These are phyloP conservation scores for Conticribra guillardii DNA, from an alignment of 108 stramenopile species.

Conservation along the genomic window DNA sequence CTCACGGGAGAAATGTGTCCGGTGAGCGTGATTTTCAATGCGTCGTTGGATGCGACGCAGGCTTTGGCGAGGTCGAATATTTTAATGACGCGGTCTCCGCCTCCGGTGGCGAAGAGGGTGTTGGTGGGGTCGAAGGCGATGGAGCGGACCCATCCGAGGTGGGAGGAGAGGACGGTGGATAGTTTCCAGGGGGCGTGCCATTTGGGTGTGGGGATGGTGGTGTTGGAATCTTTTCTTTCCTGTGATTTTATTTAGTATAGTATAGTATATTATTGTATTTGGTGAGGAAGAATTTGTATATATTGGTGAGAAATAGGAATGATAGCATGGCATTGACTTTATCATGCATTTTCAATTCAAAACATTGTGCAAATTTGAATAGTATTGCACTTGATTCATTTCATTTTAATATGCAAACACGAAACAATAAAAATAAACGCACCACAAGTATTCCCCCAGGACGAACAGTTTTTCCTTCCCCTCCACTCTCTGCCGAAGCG, in stretches of 20 bases:
- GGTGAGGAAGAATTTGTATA: too few relatives aligned
- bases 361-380: too few relatives aligned
- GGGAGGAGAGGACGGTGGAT: constrained; percentile 90
- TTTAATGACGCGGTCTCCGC: constrained; percentile 97
- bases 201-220: constrained; percentile 88
- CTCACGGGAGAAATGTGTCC: constrained; percentile 97
- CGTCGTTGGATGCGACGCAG: constrained; percentile 88
- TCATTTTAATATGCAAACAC: too few relatives aligned
- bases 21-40: constrained; percentile 95
- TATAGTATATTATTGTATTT: constrained; percentile 2
- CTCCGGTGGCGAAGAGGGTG: constrained; percentile 96
- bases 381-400: not conserved
- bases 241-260: not conserved
- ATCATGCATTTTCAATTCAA: too few relatives aligned
- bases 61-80: constrained; percentile 98
- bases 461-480: constrained; percentile 12
- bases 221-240: constrained; percentile 22
- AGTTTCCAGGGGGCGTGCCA: constrained; percentile 99
- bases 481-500: not conserved
- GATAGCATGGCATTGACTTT: too few relatives aligned
- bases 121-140: constrained; percentile 97
- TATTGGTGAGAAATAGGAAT: too few relatives aligned
- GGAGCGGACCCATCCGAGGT: constrained; percentile 98
- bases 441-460: constrained; percentile 56
- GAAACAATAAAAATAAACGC: too few relatives aligned